Conservation (phyloP, 139 green algal genomes). For the Choricystis sp. region DNA sequence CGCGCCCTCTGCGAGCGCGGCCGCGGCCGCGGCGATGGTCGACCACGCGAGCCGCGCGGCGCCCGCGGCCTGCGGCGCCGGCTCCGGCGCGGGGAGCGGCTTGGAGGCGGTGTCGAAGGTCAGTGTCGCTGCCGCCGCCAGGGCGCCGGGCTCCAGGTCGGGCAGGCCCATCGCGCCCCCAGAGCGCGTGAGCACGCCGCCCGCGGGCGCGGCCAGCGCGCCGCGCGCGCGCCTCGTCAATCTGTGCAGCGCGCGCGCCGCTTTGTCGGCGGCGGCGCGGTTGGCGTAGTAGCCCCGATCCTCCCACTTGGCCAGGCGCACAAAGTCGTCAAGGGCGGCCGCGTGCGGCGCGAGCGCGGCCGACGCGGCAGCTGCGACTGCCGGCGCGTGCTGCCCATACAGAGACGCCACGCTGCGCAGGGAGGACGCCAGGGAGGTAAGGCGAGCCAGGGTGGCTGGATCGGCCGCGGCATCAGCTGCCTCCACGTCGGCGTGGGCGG, state of each 20-base stretch:
- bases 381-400: neutral
- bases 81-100: no score
- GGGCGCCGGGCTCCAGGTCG: constrained; percentile 25
- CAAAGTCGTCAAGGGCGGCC: constrained; percentile 52
- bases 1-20: no score
- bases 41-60: no score
- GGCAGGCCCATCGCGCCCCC: constrained; percentile 11
- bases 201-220: constrained; percentile 17
- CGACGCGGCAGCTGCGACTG: constrained; percentile 5
- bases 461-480: no score
- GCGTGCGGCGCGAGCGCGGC: neutral
- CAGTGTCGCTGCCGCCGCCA: constrained; percentile 14
- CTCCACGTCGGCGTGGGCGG: constrained; percentile 2
- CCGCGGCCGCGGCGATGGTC: no score
- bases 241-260: constrained; percentile 72
- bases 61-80: no score
- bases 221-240: constrained; percentile 13
- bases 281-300: constrained; percentile 86
- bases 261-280: constrained; percentile 58
- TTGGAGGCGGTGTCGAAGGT: no score
- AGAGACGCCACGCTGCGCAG: neutral
- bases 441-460: neutral
- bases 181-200: neutral
- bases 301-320: constrained; percentile 91
- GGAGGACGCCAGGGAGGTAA: neutral